Base-by-base conservation (phyloP, 2,329 filamentous ascomycete species). In the Penicillium sclerotigenum region DNA sequence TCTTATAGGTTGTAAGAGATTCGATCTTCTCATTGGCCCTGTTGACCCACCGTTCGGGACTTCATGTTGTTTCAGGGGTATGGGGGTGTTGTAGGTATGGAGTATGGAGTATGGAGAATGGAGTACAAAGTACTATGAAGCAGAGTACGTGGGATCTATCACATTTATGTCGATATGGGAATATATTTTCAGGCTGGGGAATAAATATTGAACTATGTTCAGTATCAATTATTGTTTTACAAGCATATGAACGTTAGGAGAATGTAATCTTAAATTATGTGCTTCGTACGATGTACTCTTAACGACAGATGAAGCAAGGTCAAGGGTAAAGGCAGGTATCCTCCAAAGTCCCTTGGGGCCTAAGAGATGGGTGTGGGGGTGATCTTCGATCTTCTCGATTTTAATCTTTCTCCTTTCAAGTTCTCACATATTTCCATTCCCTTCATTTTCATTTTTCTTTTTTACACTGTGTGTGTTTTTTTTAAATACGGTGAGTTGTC, bases 401-500 rank as follows among this genome's bases (percentile, higher is more conserved):
- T 45, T 37, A 42, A 49, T 49, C 43, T 53, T 52, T 26, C 40
- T 52, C 41, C 47, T 55, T 43, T 42, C n/a, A 33, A 46, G 37
- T 24, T 52, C 34, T 31, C 26, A 9, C 10, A 14, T 45, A 20
- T 41, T 22, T 43, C 33, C 42, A 53, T 38, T 34, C 14, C 20
- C 22, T 41, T 24, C 20, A 14, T 34, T 49, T 50, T 45, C 9
- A 28, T 14, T 33, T 38, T 52, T 45, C 14, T 41, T 40, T 38
- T 47, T 41, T 14, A 1, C 2, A n/a, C 9, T 24, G 31, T 46
- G 42, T 33, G 28, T 45, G 28, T 14, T 36, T 54, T 52, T 42
- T 52, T 50, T 40, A 46, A 52, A 52, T 42, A 59, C 50, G 36
- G 64, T 65, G 53, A 65, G 60, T 60, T 33, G n/a, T 46, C 47